phyloP scores from a whole-genome alignment of 345 rosid genomes.

The Aurinia saxatilis region DNA sequence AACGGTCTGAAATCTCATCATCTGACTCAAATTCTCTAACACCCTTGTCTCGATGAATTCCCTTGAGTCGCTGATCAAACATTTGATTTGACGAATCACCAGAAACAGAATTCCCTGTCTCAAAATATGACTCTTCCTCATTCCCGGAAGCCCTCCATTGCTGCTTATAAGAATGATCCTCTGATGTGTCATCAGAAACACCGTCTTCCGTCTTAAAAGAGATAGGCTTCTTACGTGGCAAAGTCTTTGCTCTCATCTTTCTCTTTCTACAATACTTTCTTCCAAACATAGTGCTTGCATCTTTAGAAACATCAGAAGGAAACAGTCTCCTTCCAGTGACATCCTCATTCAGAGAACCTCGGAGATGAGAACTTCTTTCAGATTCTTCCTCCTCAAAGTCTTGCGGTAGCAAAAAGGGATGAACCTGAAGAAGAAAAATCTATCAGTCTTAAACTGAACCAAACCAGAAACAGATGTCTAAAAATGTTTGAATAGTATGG shows the following conservation, averaged over 20 bases:
- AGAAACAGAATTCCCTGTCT: conserved; percentile 33
- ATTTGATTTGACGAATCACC: conserved; percentile 42
- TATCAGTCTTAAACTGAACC: background rate
- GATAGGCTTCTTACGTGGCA: conserved; percentile 42
- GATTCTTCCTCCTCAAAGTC: conserved; percentile 54
- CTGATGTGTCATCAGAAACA: conserved; percentile 51
- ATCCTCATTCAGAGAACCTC: conserved; percentile 37
- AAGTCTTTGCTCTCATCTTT: conserved; percentile 38
- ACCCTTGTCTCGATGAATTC: conserved; percentile 27
- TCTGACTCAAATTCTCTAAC: conserved; percentile 34
- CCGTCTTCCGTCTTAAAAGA: conserved; percentile 36
- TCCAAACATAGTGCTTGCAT: conserved; percentile 26
- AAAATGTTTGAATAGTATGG: background rate
- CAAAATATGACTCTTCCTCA: conserved; percentile 34
- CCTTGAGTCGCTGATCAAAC: conserved; percentile 26
- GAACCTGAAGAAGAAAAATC: conserved; percentile 49
- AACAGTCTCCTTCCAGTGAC: conserved; percentile 32
- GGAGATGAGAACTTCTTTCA: conserved; percentile 38
- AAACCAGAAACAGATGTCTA: conserved; percentile 8
- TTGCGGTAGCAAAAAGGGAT: conserved; percentile 50
- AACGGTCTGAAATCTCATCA: conserved; percentile 46
- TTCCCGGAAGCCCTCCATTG: conserved; percentile 33
- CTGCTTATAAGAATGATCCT: conserved; percentile 36
- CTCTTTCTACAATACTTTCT: conserved; percentile 63
- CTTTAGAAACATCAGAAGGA: conserved; percentile 26